Evolutionary conservation across 176 grass and related monocot species (phyloP).

Genomic region (Typha latifolia): DNA sequence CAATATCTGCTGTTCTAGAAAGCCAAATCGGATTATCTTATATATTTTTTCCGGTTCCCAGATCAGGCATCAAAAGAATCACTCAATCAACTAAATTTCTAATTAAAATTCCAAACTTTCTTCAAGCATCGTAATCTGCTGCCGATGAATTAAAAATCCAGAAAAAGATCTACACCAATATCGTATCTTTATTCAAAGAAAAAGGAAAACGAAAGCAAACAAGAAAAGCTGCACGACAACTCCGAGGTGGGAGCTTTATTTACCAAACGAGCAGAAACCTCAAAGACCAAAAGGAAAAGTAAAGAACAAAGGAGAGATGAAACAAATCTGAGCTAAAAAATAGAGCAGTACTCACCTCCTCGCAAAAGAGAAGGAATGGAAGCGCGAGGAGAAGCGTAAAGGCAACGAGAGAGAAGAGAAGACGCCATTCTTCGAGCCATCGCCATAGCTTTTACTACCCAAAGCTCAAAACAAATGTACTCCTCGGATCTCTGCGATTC

Average conservation of each 20-base stretch:
- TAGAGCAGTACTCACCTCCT: slow-evolving; percentile 24
- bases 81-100: background rate
- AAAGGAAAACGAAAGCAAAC: background rate
- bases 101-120: background rate
- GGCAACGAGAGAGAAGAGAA: slow-evolving; percentile 37
- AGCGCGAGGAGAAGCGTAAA: slow-evolving; percentile 10
- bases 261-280: background rate
- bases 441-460: slow-evolving; percentile 8
- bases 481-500: background rate
- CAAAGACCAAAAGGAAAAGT: background rate
- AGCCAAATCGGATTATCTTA: too few species aligned
- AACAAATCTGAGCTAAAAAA: background rate
- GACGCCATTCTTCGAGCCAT: slow-evolving; percentile 45
- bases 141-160: background rate
- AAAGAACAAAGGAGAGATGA: background rate
- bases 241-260: background rate
- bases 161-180: background rate
- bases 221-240: background rate
- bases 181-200: background rate
- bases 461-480: background rate
- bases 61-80: background rate
- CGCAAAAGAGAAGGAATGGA: slow-evolving; percentile 22
- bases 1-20: too few species aligned
- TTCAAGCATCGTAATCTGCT: background rate
- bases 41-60: too few species aligned